A percentile compares a stretch with the other conserved stretches of the same genome.
These are phyloP conservation scores for Pseudogymnoascus sp. DNA, from an alignment of 2,329 filamentous ascomycete genomes.

Conservation along the genomic window DNA sequence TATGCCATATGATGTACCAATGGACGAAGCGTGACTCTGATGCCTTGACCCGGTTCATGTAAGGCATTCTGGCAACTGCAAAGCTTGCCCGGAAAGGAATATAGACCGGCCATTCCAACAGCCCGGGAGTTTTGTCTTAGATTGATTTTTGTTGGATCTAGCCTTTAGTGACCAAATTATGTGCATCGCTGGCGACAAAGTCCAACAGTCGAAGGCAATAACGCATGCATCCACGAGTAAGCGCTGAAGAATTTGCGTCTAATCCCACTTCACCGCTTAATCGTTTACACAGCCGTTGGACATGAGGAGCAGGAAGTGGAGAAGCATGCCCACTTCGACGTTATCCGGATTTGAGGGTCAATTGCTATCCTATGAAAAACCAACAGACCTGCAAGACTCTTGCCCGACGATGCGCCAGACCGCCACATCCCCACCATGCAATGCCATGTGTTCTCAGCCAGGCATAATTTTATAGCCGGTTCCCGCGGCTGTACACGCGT, in stretches of 20 bases:
- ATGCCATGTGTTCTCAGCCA: constrained; percentile 4
- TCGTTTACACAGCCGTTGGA: constrained; percentile 1
- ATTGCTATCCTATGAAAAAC: constrained; percentile 3
- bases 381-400: background rate
- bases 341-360: background rate
- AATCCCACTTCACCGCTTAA: background rate
- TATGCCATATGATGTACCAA: background rate
- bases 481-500: constrained; percentile 4
- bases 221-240: background rate
- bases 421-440: background rate
- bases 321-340: background rate
- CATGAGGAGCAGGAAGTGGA: background rate
- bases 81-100: background rate
- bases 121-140: background rate
- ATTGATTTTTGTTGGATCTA: constrained; percentile 1
- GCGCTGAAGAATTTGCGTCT: constrained; percentile 3
- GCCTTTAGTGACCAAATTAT: background rate
- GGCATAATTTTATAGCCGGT: background rate
- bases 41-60: background rate
- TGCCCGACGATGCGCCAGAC: too few relatives aligned
- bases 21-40: background rate
- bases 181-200: background rate
- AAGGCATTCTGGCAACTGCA: background rate
- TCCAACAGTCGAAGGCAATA: background rate
- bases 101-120: background rate